Evolutionary conservation across 352 stramenopile species (phyloP).

Genomic region (Phytopythium aichiense): DNA sequence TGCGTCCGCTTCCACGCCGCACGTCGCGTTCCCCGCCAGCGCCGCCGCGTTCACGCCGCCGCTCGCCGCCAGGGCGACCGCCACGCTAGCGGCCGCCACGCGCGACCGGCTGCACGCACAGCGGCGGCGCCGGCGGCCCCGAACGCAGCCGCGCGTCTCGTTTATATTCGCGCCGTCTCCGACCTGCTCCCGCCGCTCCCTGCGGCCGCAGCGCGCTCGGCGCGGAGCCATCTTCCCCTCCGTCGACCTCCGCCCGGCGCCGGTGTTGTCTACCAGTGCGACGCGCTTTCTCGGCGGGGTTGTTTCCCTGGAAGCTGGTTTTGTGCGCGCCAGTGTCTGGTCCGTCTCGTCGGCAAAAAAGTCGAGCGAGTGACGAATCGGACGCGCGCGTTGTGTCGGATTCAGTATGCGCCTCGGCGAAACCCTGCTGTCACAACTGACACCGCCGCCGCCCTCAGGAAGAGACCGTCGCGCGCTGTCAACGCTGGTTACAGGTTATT

Average conservation of each 20-base stretch:
- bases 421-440: background rate
- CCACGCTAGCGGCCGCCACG: background rate
- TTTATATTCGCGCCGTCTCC: background rate
- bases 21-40: background rate
- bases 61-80: background rate
- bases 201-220: background rate
- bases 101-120: background rate
- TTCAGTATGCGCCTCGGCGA: background rate
- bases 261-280: background rate
- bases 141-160: background rate
- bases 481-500: no score
- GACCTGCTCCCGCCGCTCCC: background rate
- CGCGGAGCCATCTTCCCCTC: background rate
- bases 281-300: background rate
- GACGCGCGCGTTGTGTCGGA: background rate
- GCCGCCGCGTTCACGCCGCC: background rate
- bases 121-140: background rate
- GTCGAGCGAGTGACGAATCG: background rate
- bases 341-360: background rate
- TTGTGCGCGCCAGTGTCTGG: background rate
- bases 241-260: background rate
- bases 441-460: background rate
- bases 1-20: background rate
- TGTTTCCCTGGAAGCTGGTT: conserved; percentile 1
- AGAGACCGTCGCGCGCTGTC: background rate